Percentiles rank a stretch among this genome's conserved stretches.
phyloP scores from a whole-genome alignment of 2,329 filamentous ascomycete genomes.

The Paracoccidioides lutzii region DNA sequence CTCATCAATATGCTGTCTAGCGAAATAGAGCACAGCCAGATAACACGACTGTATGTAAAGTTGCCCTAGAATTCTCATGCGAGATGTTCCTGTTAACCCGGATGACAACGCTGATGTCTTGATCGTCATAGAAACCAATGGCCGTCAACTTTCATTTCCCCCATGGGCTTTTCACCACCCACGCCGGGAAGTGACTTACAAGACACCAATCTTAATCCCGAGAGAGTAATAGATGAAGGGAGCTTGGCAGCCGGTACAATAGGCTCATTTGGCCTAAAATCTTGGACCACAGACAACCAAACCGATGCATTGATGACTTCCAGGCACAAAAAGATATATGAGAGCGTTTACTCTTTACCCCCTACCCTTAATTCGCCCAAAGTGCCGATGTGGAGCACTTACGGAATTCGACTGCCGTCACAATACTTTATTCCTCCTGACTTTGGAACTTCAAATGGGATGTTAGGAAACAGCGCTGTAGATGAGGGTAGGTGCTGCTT shows the following conservation, averaged over 20 bases:
- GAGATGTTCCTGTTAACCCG: not conserved
- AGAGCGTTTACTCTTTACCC: slow-evolving; percentile 1
- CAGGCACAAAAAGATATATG: not conserved
- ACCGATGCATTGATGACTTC: not conserved
- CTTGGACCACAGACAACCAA: not conserved
- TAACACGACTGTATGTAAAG: not conserved
- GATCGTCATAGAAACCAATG: not conserved
- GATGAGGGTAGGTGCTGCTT: slow-evolving; percentile 3
- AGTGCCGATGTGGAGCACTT: slow-evolving; percentile 2
- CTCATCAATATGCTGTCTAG: not conserved
- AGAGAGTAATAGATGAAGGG: not conserved
- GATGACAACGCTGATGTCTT: not conserved
- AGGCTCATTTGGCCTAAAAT: not conserved
- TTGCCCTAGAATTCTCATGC: not conserved
- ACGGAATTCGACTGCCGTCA: slow-evolving; percentile 5
- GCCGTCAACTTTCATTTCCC: slow-evolving; percentile 1
- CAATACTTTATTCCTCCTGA: slow-evolving; percentile 4
- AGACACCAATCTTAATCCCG: not conserved
- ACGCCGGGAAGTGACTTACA: not conserved
- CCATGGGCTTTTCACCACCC: not conserved
- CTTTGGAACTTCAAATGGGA: slow-evolving; percentile 4
- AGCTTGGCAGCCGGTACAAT: not conserved
- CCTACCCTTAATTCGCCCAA: slow-evolving; percentile 2
- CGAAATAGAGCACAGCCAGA: not conserved
- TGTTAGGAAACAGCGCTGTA: not conserved